These are phyloP conservation scores for Phaeoacremonium minimum DNA, from an alignment of 2,329 filamentous ascomycete species.

Conservation along the genomic window DNA sequence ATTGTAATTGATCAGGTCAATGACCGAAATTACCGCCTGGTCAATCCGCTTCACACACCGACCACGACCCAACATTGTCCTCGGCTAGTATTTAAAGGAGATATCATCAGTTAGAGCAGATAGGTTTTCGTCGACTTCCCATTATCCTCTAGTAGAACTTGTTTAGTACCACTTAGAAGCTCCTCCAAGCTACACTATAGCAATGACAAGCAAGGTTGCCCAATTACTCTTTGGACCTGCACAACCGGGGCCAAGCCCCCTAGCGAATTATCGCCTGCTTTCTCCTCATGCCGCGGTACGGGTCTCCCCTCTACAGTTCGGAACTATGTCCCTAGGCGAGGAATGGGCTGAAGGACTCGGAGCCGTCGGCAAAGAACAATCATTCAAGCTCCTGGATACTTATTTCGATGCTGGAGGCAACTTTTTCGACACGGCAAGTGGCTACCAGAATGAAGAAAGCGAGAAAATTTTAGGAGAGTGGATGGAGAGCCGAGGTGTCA, in stretches of 20 bases:
- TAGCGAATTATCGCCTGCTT: background rate
- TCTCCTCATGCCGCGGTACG: background rate
- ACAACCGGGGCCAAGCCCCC: background rate
- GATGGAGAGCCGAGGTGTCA: constrained; percentile 34
- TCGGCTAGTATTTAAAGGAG: too few species aligned
- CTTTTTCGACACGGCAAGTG: constrained; percentile 55
- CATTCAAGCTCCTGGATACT: constrained; percentile 50
- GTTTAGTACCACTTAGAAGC: too few species aligned
- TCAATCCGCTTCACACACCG: too few species aligned
- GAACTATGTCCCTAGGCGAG: background rate
- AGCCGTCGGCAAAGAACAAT: constrained; percentile 34
- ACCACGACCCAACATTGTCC: too few species aligned
- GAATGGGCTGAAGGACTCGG: constrained; percentile 2
- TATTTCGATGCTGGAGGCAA: constrained; percentile 53
- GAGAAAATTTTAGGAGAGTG: constrained; percentile 49
- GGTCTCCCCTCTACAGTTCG: background rate
- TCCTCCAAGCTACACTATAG: too few species aligned
- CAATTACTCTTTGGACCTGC: background rate
- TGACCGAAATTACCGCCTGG: too few species aligned
- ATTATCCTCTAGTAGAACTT: too few species aligned
- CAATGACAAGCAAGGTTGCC: background rate
- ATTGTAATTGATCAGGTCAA: too few species aligned
- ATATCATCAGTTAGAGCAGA: too few species aligned
- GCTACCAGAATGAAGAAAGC: constrained; percentile 45
- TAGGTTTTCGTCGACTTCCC: too few species aligned